Evolutionary conservation across 2,329 filamentous ascomycete genomes (phyloP).

Genomic region (Sclerotinia sclerotiorum): DNA sequence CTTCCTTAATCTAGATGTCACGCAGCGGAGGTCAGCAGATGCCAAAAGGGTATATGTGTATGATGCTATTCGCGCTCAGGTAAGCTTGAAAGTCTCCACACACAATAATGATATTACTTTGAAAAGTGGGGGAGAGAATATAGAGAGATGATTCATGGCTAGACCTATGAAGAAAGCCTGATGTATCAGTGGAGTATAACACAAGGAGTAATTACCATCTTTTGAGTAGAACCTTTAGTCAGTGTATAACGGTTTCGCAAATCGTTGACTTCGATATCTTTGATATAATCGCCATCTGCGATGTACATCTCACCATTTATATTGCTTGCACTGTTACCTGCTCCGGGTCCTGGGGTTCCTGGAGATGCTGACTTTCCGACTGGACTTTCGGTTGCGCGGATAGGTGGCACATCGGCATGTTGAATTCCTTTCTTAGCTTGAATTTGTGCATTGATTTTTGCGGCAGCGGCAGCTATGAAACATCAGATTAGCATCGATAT

Average conservation of each 20-base stretch:
- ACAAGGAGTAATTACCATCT: slow-evolving; percentile 94
- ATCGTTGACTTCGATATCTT: slow-evolving; percentile 98
- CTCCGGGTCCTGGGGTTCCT: slow-evolving; percentile 33
- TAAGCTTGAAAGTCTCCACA: slow-evolving; percentile 69
- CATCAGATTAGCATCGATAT: not conserved
- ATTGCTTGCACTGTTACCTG: slow-evolving; percentile 47
- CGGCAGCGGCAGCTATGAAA: slow-evolving; percentile 75
- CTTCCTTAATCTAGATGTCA: slow-evolving; percentile 98
- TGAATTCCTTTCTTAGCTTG: slow-evolving; percentile 87
- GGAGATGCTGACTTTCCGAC: slow-evolving; percentile 37
- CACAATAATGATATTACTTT: slow-evolving; percentile 40
- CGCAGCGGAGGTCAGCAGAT: slow-evolving; percentile 89
- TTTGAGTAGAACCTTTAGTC: slow-evolving; percentile 95
- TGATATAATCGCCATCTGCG: slow-evolving; percentile 95
- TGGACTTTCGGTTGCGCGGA: slow-evolving; percentile 50
- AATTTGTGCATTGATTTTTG: slow-evolving; percentile 79
- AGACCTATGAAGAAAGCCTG: slow-evolving; percentile 43
- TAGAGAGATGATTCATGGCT: slow-evolving; percentile 38
- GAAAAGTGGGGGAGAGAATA: slow-evolving; percentile 41
- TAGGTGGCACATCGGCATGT: slow-evolving; percentile 84
- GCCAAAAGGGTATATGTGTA: slow-evolving; percentile 69
- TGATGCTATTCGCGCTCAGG: slow-evolving; percentile 61
- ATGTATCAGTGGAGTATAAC: slow-evolving; percentile 66
- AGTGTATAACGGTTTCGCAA: slow-evolving; percentile 93
- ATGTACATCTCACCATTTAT: slow-evolving; percentile 89